These are phyloP conservation scores for Trichothecium sympodiale DNA, from an alignment of 2,329 filamentous ascomycete species.

Conservation along the genomic window DNA sequence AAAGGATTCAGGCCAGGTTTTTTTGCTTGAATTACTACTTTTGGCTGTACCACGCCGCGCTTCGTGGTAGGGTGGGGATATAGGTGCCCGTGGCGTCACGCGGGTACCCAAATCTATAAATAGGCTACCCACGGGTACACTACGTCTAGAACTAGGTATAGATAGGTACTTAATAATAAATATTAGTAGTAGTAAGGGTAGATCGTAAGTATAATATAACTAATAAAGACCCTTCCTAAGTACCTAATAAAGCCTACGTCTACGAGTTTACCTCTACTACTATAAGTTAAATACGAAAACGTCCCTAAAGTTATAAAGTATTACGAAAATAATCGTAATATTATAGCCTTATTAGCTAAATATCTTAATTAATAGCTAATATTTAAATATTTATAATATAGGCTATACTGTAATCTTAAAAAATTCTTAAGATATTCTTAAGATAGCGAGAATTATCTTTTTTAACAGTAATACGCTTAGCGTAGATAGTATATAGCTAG, in stretches of 20 bases:
- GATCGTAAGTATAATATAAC: too few relatives aligned
- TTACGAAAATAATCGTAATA: slow-evolving; percentile 1
- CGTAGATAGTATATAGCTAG: slow-evolving; percentile 1
- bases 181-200: too few relatives aligned
- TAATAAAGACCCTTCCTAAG: not conserved
- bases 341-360: slow-evolving; percentile 2
- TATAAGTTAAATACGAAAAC: too few relatives aligned
- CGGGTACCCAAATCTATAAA: too few relatives aligned
- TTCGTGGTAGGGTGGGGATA: too few relatives aligned
- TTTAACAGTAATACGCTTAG: slow-evolving; percentile 1
- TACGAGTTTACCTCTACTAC: slow-evolving; percentile 3
- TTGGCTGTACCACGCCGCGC: too few relatives aligned
- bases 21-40: too few relatives aligned
- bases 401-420: slow-evolving; percentile 2
- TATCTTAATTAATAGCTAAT: slow-evolving; percentile 5
- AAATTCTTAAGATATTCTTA: slow-evolving; percentile 4
- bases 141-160: too few relatives aligned
- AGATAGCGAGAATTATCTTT: not conserved
- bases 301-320: slow-evolving; percentile 1
- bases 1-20: too few relatives aligned
- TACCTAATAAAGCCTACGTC: not conserved
- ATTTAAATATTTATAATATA: slow-evolving; percentile 3
- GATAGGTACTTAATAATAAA: too few relatives aligned
- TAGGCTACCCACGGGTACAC: too few relatives aligned
- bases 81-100: too few relatives aligned